Evolutionary conservation across 768 basidiomycete species (phyloP), one percentile per base, ranked within the genome.

Genomic region (Boletus bicolor): DNA sequence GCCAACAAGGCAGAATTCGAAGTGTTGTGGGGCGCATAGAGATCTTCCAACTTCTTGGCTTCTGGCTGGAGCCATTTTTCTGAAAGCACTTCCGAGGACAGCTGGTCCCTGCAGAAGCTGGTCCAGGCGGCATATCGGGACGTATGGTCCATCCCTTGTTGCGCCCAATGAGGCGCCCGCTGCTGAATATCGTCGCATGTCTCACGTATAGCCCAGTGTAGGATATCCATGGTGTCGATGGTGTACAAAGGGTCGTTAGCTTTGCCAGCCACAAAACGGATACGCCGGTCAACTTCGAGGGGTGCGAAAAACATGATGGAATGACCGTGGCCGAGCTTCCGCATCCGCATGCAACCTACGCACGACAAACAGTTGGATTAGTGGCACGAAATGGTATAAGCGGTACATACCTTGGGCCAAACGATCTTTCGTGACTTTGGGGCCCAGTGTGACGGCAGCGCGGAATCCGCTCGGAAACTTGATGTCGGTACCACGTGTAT

Each of bases 261-360:
- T 15, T 67, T 71, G 17, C 28, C 30, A 28, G 58, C 54, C 7
- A 68, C 53, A 5, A 55, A 43, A n/a, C 74, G 73, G 51, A 82
- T 77, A 1, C 56, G 48, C 10, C 59, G 58, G 49, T 77, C 73
- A 5, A 79, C 68, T 45, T 79, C 78, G 0, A 64, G 60, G 7
- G 80, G 73, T 10, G 76, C 79, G 45, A 78, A 77, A 59, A 81
- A 80, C 52, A 76, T 65, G n/a, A 81, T 62, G 2, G 79, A 76
- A 51, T 82, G 80, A 0, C 75, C 76, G 10, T 67, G 61, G 12
- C 81, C 81, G 2, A 82, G 70, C 59, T 74, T 72, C 3, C 81
- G 72, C 80, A 82, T 79, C 11, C 80, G 71, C 80, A 82, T 82
- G 52, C 80, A 82, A 4, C 79, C 80, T 81, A 21, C 24, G 4